These are phyloP conservation scores for Sugiyamaella boreocaroliniensis DNA, from an alignment of 805 yeast species.

Conservation along the genomic window DNA sequence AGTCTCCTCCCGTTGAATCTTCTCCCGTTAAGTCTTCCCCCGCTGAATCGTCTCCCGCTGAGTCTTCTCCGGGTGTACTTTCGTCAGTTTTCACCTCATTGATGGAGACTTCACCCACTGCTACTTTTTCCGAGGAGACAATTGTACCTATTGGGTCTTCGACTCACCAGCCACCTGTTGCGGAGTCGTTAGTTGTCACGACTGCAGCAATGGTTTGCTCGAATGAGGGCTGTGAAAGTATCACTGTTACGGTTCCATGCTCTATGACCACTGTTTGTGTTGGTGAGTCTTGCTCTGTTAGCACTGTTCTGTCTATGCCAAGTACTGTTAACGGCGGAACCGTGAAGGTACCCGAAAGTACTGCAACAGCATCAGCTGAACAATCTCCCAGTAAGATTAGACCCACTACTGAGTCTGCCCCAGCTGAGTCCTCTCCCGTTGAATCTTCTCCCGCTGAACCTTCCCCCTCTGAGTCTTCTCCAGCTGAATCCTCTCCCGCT, in stretches of 20 bases:
- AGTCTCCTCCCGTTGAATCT: slow-evolving; percentile 42
- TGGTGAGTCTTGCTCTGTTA: background rate
- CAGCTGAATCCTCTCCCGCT: slow-evolving; percentile 27
- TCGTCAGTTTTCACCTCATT: slow-evolving; percentile 10
- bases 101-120: slow-evolving; percentile 7
- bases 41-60: slow-evolving; percentile 58
- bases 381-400: background rate
- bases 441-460: slow-evolving; percentile 55
- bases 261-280: background rate
- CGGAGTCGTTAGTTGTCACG: background rate
- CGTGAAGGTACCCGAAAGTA: too few relatives aligned
- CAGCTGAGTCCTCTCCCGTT: slow-evolving; percentile 43
- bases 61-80: slow-evolving; percentile 30
- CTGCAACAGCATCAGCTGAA: too few relatives aligned
- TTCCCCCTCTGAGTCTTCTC: slow-evolving; percentile 30
- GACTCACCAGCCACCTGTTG: slow-evolving; percentile 13
- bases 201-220: background rate
- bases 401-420: background rate
- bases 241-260: background rate
- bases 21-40: slow-evolving; percentile 36
- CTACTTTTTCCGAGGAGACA: slow-evolving; percentile 14
- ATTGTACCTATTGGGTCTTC: slow-evolving; percentile 31
- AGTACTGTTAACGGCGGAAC: too few relatives aligned
- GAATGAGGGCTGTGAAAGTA: background rate
- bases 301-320: too few relatives aligned